Conservation (phyloP, 1,139 yeast species). For the Hansenula anomala region DNA sequence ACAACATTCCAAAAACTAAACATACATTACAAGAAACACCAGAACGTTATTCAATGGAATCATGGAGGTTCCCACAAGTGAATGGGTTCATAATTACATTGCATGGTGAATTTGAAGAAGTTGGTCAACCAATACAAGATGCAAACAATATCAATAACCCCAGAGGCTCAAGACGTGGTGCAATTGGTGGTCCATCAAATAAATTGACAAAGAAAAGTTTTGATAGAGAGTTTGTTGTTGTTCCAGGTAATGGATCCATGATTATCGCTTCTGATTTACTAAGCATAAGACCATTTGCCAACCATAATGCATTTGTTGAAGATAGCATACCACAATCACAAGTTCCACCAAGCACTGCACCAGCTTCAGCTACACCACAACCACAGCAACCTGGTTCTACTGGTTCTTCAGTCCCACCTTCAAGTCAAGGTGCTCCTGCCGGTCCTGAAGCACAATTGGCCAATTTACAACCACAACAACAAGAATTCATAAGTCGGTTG, state of each 20-base stretch:
- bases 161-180: slow-evolving; percentile 24
- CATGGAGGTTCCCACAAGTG: slow-evolving; percentile 66
- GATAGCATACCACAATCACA: slow-evolving; percentile 1
- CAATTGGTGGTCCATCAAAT: slow-evolving; percentile 26
- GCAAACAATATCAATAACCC: slow-evolving; percentile 15
- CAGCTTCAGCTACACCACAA: slow-evolving; percentile 14
- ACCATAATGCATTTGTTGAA: slow-evolving; percentile 36
- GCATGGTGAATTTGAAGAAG: slow-evolving; percentile 83
- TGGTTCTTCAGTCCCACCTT: too few relatives aligned
- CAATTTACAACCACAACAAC: slow-evolving; percentile 51
- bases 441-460: too few relatives aligned
- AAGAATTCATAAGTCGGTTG: slow-evolving; percentile 60
- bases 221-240: slow-evolving; percentile 78
- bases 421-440: too few relatives aligned
- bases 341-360: slow-evolving; percentile 3
- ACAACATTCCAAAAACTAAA: slow-evolving; percentile 66
- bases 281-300: slow-evolving; percentile 59
- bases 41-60: slow-evolving; percentile 68
- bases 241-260: slow-evolving; percentile 67
- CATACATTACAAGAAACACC: slow-evolving; percentile 68
- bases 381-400: slow-evolving; percentile 1
- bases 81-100: slow-evolving; percentile 71
- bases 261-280: slow-evolving; percentile 83
- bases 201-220: slow-evolving; percentile 68
- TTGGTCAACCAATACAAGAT: slow-evolving; percentile 43